Evolutionary conservation across 2,329 filamentous ascomycete genomes (phyloP), one percentile per base, ranked within the genome.

Genomic region (Ilyonectria sp.): DNA sequence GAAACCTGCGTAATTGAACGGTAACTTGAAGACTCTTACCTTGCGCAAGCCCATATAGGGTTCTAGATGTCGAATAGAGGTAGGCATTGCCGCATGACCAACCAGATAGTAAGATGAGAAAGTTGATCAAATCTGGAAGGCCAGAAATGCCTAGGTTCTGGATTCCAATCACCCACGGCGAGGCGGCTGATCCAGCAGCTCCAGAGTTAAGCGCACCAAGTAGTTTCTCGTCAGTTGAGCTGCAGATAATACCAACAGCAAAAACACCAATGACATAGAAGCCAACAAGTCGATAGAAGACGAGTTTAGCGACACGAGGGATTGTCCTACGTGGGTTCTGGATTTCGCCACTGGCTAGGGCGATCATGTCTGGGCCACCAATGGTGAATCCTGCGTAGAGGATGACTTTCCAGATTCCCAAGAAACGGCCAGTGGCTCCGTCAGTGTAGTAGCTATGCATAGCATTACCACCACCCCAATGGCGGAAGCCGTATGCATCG

Each of bases 371-470:
- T 0, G 90, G 90, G 6, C 90, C 91, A 11, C 88, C 87, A 68
- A 92, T 88, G 37, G 89, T 91, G 82, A 93, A 93, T 58, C 86
- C 87, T 5, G 91, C 91, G 74, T 90, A 89, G 69, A 93, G 91
- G 35, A 94, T 80, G 69, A 82, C 81, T 60, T 77, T 79, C 77
- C 79, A 82, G 70, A 76, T 92, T 1, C 91, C 91, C 0, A 92
- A 81, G 76, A 91, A 92, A 26, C 86, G 84, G 21, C 91, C 91
- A 0, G 89, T 82, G 46, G 84, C 79, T 3, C 90, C 91, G 4
- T 69, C 69, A 4, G 74, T 69, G 46, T 81, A 76, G 56, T 82
- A 82, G 26, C 73, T 65, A 33, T 76, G 75, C 75, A 82, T 80
- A 31, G 76, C 74, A 58, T 76, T 75, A 29, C 77, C 78, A 3